Evolutionary conservation across 208 protist species (phyloP).

Genomic region (Wallacemonas sp.): DNA sequence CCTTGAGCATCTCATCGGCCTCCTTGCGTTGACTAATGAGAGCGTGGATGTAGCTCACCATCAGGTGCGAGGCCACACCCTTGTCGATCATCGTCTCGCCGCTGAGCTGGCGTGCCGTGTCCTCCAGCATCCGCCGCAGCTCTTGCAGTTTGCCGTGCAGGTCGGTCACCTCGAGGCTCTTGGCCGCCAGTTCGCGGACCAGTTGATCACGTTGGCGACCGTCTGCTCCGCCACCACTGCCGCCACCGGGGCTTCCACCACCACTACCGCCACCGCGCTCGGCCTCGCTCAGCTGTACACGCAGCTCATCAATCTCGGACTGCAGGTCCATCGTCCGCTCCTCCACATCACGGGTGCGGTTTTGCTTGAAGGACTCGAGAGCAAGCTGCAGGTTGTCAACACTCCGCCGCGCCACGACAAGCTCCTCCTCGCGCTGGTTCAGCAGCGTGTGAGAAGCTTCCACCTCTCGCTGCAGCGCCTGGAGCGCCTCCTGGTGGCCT

Average conservation of each 20-base stretch:
- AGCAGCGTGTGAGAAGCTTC: constrained; percentile 31
- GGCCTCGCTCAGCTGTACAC: constrained; percentile 20
- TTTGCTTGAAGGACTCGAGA: constrained; percentile 39
- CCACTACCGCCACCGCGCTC: neutral
- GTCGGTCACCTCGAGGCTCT: constrained; percentile 63
- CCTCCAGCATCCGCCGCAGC: constrained; percentile 58
- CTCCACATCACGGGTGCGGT: constrained; percentile 35
- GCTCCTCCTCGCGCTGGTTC: constrained; percentile 48
- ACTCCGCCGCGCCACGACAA: constrained; percentile 24
- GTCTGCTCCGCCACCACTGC: neutral
- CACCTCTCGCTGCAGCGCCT: constrained; percentile 38
- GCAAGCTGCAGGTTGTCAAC: constrained; percentile 44
- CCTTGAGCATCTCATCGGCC: constrained; percentile 76
- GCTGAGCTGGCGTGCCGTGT: constrained; percentile 58
- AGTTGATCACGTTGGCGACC: constrained; percentile 9
- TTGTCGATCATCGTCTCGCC: constrained; percentile 79
- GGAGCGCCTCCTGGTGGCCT: constrained; percentile 13
- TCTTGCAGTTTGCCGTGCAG: constrained; percentile 83
- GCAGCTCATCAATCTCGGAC: constrained; percentile 50
- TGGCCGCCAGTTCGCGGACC: constrained; percentile 39
- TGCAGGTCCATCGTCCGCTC: constrained; percentile 39
- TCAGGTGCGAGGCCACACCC: constrained; percentile 73
- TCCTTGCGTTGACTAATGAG: constrained; percentile 52
- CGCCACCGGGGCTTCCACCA: neutral
- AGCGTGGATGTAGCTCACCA: constrained; percentile 86